These are phyloP conservation scores for Elymus sibiricus DNA, from an alignment of 176 grass and related monocot genomes.

Conservation along the genomic window DNA sequence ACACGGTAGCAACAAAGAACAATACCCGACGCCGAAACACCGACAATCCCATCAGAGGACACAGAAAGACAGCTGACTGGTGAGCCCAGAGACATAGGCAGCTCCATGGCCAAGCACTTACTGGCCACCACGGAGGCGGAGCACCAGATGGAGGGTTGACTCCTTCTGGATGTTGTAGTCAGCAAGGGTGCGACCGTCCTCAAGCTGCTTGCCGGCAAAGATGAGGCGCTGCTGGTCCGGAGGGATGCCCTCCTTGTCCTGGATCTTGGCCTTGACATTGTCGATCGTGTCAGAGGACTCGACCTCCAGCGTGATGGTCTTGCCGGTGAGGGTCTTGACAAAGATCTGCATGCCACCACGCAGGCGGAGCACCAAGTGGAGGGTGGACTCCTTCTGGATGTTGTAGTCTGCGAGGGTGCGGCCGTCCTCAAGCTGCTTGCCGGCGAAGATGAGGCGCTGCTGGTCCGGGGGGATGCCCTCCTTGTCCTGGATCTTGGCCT, in stretches of 20 bases:
- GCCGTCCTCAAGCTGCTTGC: conserved; percentile 72
- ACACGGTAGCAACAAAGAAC: background rate
- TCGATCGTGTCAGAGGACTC: conserved; percentile 59
- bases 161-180: conserved; percentile 86
- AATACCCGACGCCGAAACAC: background rate
- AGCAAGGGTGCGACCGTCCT: conserved; percentile 51
- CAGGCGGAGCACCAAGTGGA: conserved; percentile 48
- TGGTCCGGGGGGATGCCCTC: conserved; percentile 84
- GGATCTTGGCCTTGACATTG: conserved; percentile 78
- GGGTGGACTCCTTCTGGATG: conserved; percentile 82
- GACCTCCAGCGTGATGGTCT: conserved; percentile 66
- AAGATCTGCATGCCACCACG: conserved; percentile 61
- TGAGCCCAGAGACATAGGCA: background rate
- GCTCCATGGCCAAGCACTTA: conserved; percentile 6
- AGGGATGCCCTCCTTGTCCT: conserved; percentile 75
- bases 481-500: conserved; percentile 89
- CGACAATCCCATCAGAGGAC: background rate
- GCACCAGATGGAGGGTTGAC: conserved; percentile 63
- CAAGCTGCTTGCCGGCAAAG: conserved; percentile 61
- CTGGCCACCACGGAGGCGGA: conserved; percentile 56
- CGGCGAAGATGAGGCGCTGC: conserved; percentile 61
- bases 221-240: conserved; percentile 73
- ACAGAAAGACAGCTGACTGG: background rate
- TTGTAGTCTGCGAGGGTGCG: conserved; percentile 68
- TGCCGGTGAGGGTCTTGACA: conserved; percentile 63